These are phyloP conservation scores for Spatholobus suberectus DNA, from an alignment of 306 rosid species.

Conservation along the genomic window DNA sequence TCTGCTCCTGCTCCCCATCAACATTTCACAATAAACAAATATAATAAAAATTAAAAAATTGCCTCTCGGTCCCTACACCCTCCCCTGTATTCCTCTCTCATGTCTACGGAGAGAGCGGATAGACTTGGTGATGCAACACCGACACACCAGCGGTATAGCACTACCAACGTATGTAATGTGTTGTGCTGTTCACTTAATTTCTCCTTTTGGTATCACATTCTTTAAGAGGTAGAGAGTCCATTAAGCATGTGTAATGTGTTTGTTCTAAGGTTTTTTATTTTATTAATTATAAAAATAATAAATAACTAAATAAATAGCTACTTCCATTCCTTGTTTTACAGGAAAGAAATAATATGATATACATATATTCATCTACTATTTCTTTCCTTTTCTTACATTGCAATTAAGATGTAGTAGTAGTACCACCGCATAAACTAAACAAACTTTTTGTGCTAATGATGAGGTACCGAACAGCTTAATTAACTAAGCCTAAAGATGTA, in stretches of 20 bases:
- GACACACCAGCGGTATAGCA: not conserved
- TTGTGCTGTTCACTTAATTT: too few species aligned
- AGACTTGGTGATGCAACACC: not conserved
- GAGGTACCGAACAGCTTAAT: not conserved
- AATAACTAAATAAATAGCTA: not conserved
- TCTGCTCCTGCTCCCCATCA: not conserved
- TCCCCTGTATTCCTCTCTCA: not conserved
- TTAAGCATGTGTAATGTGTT: too few species aligned
- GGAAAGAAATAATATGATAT: not conserved
- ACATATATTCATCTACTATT: not conserved
- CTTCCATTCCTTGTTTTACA: not conserved
- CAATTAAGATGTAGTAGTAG: not conserved
- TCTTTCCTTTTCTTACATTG: conserved; percentile 1
- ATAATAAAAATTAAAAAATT: not conserved
- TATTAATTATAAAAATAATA: not conserved
- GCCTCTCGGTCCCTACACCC: not conserved
- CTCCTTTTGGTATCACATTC: too few species aligned
- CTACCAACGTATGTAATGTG: too few species aligned
- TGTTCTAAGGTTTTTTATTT: not conserved
- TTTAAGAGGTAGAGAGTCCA: too few species aligned
- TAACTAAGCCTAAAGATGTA: not conserved
- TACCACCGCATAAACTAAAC: not conserved
- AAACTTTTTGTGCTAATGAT: not conserved
- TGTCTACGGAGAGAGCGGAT: not conserved
- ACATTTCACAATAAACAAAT: not conserved